These are phyloP conservation scores for Cyberlindnera amylophila DNA, from an alignment of 805 yeast species.

Conservation along the genomic window DNA sequence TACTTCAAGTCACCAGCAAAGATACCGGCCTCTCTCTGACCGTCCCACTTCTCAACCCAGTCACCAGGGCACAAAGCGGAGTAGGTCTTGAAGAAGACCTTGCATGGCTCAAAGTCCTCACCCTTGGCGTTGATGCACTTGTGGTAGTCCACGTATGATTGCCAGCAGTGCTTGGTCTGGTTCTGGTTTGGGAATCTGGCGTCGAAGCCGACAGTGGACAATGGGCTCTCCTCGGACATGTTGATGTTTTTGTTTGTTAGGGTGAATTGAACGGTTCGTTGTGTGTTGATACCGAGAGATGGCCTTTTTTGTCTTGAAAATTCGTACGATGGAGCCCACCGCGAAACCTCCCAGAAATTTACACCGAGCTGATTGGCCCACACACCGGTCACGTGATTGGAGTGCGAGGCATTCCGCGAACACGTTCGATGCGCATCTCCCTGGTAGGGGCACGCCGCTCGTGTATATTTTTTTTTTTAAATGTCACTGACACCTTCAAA, in stretches of 20 bases:
- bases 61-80: slow-evolving; percentile 80
- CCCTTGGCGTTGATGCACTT: slow-evolving; percentile 96
- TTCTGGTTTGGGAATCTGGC: slow-evolving; percentile 96
- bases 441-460: background rate
- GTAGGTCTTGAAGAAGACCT: slow-evolving; percentile 89
- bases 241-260: background rate
- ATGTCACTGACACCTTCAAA: background rate
- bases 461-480: background rate
- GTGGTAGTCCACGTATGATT: slow-evolving; percentile 96
- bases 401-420: background rate
- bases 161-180: slow-evolving; percentile 99
- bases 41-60: slow-evolving; percentile 88
- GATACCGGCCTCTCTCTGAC: slow-evolving; percentile 65
- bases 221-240: slow-evolving; percentile 37
- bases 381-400: background rate
- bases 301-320: slow-evolving; percentile 4
- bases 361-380: slow-evolving; percentile 18
- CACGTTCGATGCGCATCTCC: background rate
- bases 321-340: slow-evolving; percentile 7
- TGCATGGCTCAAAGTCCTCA: slow-evolving; percentile 97
- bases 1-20: slow-evolving; percentile 47
- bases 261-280: background rate
- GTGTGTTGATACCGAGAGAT: background rate
- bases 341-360: slow-evolving; percentile 4
- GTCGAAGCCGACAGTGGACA: slow-evolving; percentile 73